Conservation (phyloP, 805 yeast species). For the Nakazawaea wyomingensis region DNA sequence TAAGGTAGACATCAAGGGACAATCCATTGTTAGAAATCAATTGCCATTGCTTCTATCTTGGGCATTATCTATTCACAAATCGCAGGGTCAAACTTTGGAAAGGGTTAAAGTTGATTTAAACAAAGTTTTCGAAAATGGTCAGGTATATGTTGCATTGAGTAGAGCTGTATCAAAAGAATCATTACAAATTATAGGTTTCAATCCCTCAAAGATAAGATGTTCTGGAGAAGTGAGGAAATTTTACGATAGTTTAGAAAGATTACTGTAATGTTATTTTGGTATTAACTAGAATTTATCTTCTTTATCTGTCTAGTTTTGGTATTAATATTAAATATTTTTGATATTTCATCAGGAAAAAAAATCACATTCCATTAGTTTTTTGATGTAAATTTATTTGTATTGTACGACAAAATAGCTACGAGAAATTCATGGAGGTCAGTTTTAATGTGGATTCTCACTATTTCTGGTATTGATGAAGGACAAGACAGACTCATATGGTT, state of each 20-base stretch:
- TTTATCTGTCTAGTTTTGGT: too few species aligned
- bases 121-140: conserved; percentile 73
- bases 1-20: conserved; percentile 22
- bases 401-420: too few species aligned
- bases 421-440: too few species aligned
- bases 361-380: too few species aligned
- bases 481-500: conserved; percentile 5
- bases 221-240: conserved; percentile 57
- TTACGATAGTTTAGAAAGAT: conserved; percentile 41
- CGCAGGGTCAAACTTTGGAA: conserved; percentile 79
- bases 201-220: conserved; percentile 50
- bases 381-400: too few species aligned
- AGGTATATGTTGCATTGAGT: conserved; percentile 77
- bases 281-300: too few species aligned
- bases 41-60: conserved; percentile 70
- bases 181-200: conserved; percentile 62
- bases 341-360: too few species aligned
- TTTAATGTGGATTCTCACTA: conserved; percentile 9
- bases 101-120: conserved; percentile 65
- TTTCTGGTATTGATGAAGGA: not conserved
- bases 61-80: conserved; percentile 81
- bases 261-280: not conserved
- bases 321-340: too few species aligned
- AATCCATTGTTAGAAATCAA: conserved; percentile 42
- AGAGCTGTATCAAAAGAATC: conserved; percentile 67